Evolutionary conservation across 495 filamentous ascomycete genomes (phyloP), one percentile per base, ranked within the genome.

Genomic region (Viridothelium virens): DNA sequence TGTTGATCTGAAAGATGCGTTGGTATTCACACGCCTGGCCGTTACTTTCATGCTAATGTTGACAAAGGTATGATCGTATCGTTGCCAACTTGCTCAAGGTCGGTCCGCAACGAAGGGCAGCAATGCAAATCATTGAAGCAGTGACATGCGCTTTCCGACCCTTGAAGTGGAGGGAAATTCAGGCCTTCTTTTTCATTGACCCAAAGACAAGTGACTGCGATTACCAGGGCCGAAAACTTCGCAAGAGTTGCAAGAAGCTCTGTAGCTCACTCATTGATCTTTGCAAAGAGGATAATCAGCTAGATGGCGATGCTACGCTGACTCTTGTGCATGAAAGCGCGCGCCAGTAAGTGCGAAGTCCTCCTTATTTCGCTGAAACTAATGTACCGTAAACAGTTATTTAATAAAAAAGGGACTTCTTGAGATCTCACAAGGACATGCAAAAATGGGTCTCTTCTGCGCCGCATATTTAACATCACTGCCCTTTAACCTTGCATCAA

Each of bases 211-310:
- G n/a, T 2, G 2, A 53, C 48, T 53, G 16, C 48, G 48, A 53
- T 1, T 53, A 53, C 16, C 10, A 53, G 0, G n/a, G n/a, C 1
- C 48, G 48, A 53, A 53, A 18, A 53, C 48, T 53, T 53, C 48
- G 48, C 48, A 53, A 53, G 48, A 53, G 48, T 18, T 53, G 48
- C 25, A 53, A 53, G 48, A 53, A 53, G 48, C 48, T 53, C 48
- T 53, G 48, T 18, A 53, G 2, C 48, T 53, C 48, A 18, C 48
- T 53, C 48, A 53, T 53, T 18, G 48, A 53, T 53, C 9, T 53
- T 53, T 18, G 48, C 25, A 11, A 53, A 53, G 48, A 53, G 2
- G 48, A 53, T 16, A 53, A 53, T 53, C 48, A 53, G 48, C 48
- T 18, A 53, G 48, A 53, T 53, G 25, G 48, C n/a, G 48, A 53